Conservation (phyloP, 2,329 filamentous ascomycete genomes). For the Apiospora aurea region DNA sequence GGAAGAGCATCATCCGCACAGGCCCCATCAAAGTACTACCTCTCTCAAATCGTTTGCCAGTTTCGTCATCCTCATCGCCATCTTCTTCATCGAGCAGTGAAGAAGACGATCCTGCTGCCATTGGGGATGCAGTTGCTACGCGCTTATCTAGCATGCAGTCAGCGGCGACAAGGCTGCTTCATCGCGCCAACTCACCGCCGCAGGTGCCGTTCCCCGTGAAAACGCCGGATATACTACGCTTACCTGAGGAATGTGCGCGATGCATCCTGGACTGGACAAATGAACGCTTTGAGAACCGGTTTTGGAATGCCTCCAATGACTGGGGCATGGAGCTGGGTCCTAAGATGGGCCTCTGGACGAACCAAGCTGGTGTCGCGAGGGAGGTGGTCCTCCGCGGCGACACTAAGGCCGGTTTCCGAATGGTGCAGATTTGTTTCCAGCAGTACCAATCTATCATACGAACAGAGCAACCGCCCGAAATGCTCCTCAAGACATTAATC, state of each 20-base stretch:
- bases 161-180: background rate
- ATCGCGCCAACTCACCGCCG: conserved; percentile 6
- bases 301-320: conserved; percentile 16
- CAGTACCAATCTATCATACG: conserved; percentile 22
- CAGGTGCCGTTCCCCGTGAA: conserved; percentile 1
- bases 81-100: background rate
- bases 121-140: background rate
- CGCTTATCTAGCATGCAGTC: background rate
- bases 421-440: conserved; percentile 25
- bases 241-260: conserved; percentile 24
- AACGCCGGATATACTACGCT: conserved; percentile 1
- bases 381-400: conserved; percentile 25
- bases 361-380: conserved; percentile 19
- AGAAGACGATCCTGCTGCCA: background rate
- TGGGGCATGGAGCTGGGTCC: background rate
- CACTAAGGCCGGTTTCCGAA: conserved; percentile 20
- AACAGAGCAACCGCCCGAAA: conserved; percentile 16
- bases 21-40: background rate
- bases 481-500: conserved; percentile 23
- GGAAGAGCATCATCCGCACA: conserved; percentile 9
- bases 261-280: conserved; percentile 20
- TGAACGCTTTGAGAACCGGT: conserved; percentile 13
- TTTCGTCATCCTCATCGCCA: background rate
- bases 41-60: background rate
- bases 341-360: conserved; percentile 15